Conservation (phyloP, 208 protist species). For the Leishmania major region DNA sequence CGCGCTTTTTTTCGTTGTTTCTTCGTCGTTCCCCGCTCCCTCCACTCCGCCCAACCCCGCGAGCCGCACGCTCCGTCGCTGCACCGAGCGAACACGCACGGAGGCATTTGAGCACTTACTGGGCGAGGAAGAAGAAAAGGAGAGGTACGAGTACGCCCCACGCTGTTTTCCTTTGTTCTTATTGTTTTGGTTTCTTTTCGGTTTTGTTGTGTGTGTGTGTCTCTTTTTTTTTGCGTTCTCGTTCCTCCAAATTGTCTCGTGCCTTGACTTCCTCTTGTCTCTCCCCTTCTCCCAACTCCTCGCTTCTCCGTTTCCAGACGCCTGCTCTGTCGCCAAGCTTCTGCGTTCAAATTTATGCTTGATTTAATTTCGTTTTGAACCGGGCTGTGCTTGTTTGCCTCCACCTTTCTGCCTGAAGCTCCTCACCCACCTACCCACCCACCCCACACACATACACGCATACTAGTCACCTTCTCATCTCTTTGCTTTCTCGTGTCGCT, state of each 20-base stretch:
- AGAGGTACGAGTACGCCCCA: background rate
- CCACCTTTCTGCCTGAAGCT: too few relatives aligned
- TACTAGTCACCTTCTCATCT: background rate
- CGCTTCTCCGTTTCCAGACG: background rate
- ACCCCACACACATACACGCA: background rate
- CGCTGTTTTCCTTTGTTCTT: background rate
- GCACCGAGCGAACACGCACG: background rate
- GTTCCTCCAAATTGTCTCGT: background rate
- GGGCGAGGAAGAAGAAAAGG: background rate
- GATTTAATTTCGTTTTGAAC: background rate
- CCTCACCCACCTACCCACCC: background rate
- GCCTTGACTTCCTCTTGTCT: background rate
- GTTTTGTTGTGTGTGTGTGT: background rate
- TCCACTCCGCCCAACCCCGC: too few relatives aligned
- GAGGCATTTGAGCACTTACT: background rate
- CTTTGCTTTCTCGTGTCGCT: constrained; percentile 2
- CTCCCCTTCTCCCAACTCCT: background rate
- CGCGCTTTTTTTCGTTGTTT: background rate
- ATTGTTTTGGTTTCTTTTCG: background rate
- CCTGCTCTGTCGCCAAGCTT: background rate
- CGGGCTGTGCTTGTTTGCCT: background rate
- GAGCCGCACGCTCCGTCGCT: background rate
- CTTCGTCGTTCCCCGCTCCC: background rate
- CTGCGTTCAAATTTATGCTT: background rate
- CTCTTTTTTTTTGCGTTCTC: constrained; percentile 8